phyloP scores from a whole-genome alignment of 371 early-diverging fungal species.

The Umbelopsis sp. region DNA sequence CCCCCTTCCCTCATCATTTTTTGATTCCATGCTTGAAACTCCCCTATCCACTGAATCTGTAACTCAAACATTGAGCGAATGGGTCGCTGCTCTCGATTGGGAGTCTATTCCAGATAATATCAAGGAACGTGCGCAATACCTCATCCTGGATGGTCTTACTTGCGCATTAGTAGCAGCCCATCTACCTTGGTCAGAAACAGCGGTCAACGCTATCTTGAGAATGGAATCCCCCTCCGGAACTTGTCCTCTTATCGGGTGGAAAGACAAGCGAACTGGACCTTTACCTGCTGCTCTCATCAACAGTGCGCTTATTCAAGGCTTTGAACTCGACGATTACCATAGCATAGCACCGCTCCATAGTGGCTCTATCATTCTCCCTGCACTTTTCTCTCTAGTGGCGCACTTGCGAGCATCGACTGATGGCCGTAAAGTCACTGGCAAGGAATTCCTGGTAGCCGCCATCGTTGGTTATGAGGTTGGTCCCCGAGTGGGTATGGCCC shows the following conservation, averaged over 20 bases:
- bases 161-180: conserved; percentile 21
- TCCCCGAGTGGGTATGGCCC: conserved; percentile 21
- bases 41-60: neutral
- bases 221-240: conserved; percentile 18
- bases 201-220: conserved; percentile 16
- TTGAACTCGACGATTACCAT: conserved; percentile 23
- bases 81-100: conserved; percentile 19
- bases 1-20: too few relatives aligned
- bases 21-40: too few relatives aligned
- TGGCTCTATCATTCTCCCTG: conserved; percentile 22
- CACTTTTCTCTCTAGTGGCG: conserved; percentile 14
- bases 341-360: conserved; percentile 21
- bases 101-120: conserved; percentile 7
- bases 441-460: conserved; percentile 21
- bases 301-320: conserved; percentile 23
- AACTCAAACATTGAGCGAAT: neutral
- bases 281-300: conserved; percentile 21
- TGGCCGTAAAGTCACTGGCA: neutral
- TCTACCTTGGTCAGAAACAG: conserved; percentile 19
- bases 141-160: conserved; percentile 22
- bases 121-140: conserved; percentile 13
- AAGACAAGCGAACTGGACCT: conserved; percentile 17
- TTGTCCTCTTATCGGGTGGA: conserved; percentile 20
- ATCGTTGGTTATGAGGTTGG: conserved; percentile 22
- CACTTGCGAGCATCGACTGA: conserved; percentile 11